These are phyloP conservation scores for Solanum infundibuliforme DNA, from an alignment of 257 asterid genomes.

Conservation along the genomic window DNA sequence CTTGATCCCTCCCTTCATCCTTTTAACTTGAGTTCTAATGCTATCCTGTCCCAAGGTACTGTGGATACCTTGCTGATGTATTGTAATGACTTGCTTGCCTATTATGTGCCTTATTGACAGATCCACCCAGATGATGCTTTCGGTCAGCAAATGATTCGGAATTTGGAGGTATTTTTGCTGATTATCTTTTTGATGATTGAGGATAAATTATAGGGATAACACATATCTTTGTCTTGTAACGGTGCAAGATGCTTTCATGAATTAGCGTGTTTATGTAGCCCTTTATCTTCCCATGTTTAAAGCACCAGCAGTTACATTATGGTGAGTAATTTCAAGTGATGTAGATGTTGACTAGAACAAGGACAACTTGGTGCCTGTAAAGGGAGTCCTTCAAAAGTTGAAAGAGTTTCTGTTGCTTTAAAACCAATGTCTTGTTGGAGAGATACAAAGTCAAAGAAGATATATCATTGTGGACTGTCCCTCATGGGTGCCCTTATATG, in stretches of 20 bases:
- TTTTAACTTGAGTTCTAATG: not conserved
- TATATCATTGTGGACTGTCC: not conserved
- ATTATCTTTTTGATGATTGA: not conserved
- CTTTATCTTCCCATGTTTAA: not conserved
- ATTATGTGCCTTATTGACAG: conserved; percentile 22
- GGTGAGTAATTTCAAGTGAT: not conserved
- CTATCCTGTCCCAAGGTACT: not conserved
- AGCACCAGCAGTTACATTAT: not conserved
- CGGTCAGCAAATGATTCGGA: conserved; percentile 95
- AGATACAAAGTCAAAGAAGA: not conserved
- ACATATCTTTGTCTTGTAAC: not conserved
- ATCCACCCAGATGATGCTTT: conserved; percentile 97
- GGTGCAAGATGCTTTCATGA: not conserved
- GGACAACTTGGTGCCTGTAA: not conserved
- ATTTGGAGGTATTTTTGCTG: conserved; percentile 67
- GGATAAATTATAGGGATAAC: not conserved
- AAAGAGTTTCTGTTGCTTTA: not conserved
- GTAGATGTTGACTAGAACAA: not conserved
- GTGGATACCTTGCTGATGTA: not conserved
- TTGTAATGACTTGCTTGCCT: not conserved
- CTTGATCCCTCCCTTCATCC: conserved; percentile 1
- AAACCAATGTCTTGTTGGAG: not conserved
- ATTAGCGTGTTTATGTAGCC: not conserved
- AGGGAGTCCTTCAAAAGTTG: not conserved
- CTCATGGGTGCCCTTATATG: not conserved